Conservation (phyloP, 805 yeast species). For the Tetrapisispora phaffii region DNA sequence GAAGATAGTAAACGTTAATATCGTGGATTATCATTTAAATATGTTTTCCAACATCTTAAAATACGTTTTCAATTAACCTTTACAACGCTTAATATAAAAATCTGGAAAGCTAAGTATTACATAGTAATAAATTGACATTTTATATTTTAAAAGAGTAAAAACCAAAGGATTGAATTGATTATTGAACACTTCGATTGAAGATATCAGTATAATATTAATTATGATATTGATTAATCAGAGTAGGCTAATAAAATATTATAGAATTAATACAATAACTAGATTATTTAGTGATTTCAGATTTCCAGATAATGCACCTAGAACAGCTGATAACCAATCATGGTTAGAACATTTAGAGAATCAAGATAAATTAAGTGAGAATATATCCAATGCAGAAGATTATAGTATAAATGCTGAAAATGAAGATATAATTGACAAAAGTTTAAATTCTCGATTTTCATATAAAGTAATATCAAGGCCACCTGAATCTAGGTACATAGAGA, state of each 20-base stretch:
- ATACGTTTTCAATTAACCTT: too few relatives aligned
- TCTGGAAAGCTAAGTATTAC: background rate
- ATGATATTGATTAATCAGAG: background rate
- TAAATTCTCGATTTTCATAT: conserved; percentile 5
- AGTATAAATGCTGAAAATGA: background rate
- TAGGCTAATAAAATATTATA: background rate
- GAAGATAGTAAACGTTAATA: too few relatives aligned
- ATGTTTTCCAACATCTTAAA: too few relatives aligned
- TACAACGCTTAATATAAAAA: too few relatives aligned
- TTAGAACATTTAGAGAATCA: conserved; percentile 17
- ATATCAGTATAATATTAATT: background rate
- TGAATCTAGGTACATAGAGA: conserved; percentile 14
- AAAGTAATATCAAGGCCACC: conserved; percentile 16
- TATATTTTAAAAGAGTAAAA: too few relatives aligned
- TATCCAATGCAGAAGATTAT: background rate
- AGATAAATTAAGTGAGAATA: background rate
- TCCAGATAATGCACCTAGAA: conserved; percentile 35
- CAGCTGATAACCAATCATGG: conserved; percentile 37
- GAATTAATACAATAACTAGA: background rate
- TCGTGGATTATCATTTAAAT: too few relatives aligned
- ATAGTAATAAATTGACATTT: too few relatives aligned
- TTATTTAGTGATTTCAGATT: conserved; percentile 6
- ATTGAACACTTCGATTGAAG: too few relatives aligned
- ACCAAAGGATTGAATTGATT: background rate
- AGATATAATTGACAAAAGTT: background rate